Evolutionary conservation across 495 filamentous ascomycete genomes (phyloP).

Genomic region (Stereocaulon alpinum): DNA sequence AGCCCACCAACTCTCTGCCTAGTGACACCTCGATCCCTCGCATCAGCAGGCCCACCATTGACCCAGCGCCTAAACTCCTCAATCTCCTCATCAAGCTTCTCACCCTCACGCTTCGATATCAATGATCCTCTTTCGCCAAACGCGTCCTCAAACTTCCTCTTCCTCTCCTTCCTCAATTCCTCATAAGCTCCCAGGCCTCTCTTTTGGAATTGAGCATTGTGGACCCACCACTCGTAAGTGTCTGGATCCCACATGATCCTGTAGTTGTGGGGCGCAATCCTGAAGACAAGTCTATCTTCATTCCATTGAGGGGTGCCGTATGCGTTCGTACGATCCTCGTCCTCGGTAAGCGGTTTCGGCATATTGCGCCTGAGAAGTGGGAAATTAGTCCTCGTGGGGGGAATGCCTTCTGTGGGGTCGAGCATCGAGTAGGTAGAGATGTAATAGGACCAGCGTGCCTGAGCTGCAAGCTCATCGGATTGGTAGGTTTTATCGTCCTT

Average conservation of each 20-base stretch:
- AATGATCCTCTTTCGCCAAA: constrained; percentile 18
- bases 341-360: constrained; percentile 39
- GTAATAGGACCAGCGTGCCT: constrained; percentile 80
- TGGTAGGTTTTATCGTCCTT: constrained; percentile 75
- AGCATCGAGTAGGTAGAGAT: constrained; percentile 79
- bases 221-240: constrained; percentile 50
- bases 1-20: not conserved
- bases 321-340: constrained; percentile 37
- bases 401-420: constrained; percentile 80
- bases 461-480: constrained; percentile 43
- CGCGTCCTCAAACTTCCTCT: constrained; percentile 16
- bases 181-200: constrained; percentile 17
- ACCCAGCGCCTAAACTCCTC: constrained; percentile 16
- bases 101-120: constrained; percentile 11
- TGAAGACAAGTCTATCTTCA: constrained; percentile 64
- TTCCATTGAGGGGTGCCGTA: constrained; percentile 45
- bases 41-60: constrained; percentile 8
- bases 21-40: not conserved
- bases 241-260: constrained; percentile 66
- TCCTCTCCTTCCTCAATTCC: constrained; percentile 15
- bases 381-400: constrained; percentile 50
- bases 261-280: constrained; percentile 74
- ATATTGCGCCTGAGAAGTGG: constrained; percentile 68
- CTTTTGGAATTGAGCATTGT: constrained; percentile 12
- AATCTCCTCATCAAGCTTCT: constrained; percentile 15